Evolutionary conservation across 805 yeast genomes (phyloP), one percentile per base, ranked within the genome.

Genomic region (Suhomyces faveliae): DNA sequence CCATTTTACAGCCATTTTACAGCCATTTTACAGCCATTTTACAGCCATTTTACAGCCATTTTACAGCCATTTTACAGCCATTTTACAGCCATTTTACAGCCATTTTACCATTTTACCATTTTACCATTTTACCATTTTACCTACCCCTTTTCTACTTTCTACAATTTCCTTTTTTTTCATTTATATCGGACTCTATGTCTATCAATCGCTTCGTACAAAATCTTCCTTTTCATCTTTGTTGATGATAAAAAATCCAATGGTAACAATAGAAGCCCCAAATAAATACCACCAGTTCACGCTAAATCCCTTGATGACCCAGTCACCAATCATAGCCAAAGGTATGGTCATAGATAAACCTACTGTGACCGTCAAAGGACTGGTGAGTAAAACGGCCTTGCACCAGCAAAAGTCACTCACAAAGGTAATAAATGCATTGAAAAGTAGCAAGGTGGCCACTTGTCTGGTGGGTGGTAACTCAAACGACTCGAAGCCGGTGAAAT

Each of bases 301-400:
- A 53, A 85, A 82, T 27, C 79, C 80, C 60, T 87, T 85, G 54
- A 90, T 71, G 5, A 89, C 47, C 64, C 89, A 76, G 63, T 94
- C 99, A 24, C 97, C 96, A 25, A 89, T 64, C 88, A 94, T 87
- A 0, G 97, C 96, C 44, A 94, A 77, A 2, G 99, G 99, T 15
- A 94, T 94, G 0, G 98, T 92, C 50, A 91, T 80, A 17, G 96
- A 85, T 24, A 94, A 73, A 0, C 99, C 99, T 9, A 94, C 96
- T 0, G 99, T 94, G 2, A 92, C 98, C 0, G 96, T 91, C 54
- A 94, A 73, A 1, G 99, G 99, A 39, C 94, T 85, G 0, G 99
- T 94, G 60, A 94, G 71, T 25, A 94, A 76, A 81, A 91, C 94
- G 0, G 98, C 96, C 53, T 89, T 82, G 27, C 96, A 96, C 99